Conservation (phyloP, 2,329 filamentous ascomycete species). For the Aureobasidium sp. region DNA sequence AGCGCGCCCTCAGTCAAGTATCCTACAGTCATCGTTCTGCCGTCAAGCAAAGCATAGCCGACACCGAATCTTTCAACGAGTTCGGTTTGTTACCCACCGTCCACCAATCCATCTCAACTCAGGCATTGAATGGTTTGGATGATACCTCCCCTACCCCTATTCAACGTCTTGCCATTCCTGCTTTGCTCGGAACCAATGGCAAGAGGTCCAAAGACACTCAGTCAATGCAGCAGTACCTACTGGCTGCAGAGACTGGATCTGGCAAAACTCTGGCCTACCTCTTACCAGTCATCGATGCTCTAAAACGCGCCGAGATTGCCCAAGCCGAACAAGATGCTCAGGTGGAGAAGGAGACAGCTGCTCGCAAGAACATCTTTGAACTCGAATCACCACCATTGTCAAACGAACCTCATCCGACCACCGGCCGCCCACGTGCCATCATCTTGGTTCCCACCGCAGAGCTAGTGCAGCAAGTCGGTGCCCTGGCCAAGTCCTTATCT, state of each 20-base stretch:
- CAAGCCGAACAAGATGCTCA: conserved; percentile 41
- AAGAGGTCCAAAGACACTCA: conserved; percentile 31
- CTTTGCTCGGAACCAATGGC: conserved; percentile 56
- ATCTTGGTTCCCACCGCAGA: conserved; percentile 90
- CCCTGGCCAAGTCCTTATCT: conserved; percentile 71
- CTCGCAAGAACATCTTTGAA: conserved; percentile 50
- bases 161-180: conserved; percentile 81
- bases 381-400: conserved; percentile 51
- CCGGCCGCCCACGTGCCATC: conserved; percentile 72
- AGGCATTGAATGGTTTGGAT: conserved; percentile 67
- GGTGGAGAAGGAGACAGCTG: conserved; percentile 31
- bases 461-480: conserved; percentile 79
- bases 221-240: conserved; percentile 59
- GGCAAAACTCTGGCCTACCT: conserved; percentile 95
- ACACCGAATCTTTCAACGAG: conserved; percentile 72
- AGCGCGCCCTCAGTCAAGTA: conserved; percentile 67
- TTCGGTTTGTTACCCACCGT: conserved; percentile 69
- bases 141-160: conserved; percentile 80
- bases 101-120: conserved; percentile 61
- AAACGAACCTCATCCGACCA: conserved; percentile 63
- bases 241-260: conserved; percentile 94
- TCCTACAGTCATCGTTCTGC: conserved; percentile 63
- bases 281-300: conserved; percentile 71
- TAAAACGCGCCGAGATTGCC: conserved; percentile 63
- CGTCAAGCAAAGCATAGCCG: conserved; percentile 55